Evolutionary conservation across 805 yeast genomes (phyloP), one percentile per base, ranked within the genome.

Genomic region (Candida pseudofarinosa): DNA sequence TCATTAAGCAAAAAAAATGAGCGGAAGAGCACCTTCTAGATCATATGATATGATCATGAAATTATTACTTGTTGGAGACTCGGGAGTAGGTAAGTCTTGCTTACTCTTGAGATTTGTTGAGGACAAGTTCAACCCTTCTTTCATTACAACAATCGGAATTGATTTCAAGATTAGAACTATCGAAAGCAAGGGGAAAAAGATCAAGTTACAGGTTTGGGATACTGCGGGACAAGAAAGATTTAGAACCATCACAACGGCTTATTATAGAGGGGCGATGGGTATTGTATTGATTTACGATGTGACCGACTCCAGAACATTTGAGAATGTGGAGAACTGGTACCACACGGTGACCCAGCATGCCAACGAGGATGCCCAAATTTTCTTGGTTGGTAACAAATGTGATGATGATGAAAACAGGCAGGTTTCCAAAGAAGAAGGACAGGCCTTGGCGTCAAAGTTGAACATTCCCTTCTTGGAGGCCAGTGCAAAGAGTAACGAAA

Each of bases 211-310:
- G 66, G 86, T 91, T 35, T 85, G 97, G 97, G 97, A 89, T 63
- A 89, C 97, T 33, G 97, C 97, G 1, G 97, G 97, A n/a, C 97
- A 89, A 69, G 97, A 89, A 64, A 76, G 97, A 59, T 89, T 89
- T 71, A 80, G 96, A 69, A 88, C 96, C 34, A 89, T 89, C 69
- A 90, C 93, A 38, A 85, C 93, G n/a, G 91, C 95, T 1, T 86
- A 86, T 66, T 86, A 86, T 67, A 80, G 95, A 65, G 95, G 95
- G 44, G 93, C 95, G 44, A 83, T 84, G 82, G 95, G 95, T 49
- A 85, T 86, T 56, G 82, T 85, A 39, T 75, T 86, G 56, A 89
- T 86, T 31, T 86, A 85, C 61, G 95, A 86, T 62, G 91, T 85
- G 38, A 81, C 89, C 15, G 93, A 86, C 59, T 91, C 90, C 59